phyloP scores from a whole-genome alignment of 352 stramenopile genomes.

The Globisporangium rhizosaccharum region DNA sequence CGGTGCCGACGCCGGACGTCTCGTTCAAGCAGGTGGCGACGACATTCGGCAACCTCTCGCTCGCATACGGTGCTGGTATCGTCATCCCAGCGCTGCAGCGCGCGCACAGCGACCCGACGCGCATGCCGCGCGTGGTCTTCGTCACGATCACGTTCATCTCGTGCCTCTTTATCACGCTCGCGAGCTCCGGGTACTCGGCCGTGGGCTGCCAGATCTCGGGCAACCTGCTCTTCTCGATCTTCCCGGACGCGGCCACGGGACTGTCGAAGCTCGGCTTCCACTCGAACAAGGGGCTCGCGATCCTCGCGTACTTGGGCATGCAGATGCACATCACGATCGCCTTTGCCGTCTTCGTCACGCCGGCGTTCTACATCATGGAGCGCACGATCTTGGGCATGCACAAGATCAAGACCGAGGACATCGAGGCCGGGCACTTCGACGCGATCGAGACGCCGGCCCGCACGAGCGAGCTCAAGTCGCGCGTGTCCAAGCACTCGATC shows the following conservation, averaged over 20 bases:
- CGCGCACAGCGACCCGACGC: conserved; percentile 20
- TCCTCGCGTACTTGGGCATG: conserved; percentile 19
- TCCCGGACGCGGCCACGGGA: conserved; percentile 20
- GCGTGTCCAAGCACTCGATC: conserved; percentile 6
- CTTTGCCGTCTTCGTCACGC: conserved; percentile 18
- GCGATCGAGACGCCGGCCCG: background rate
- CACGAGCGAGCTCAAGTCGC: background rate
- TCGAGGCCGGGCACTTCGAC: background rate
- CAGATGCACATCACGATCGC: conserved; percentile 26
- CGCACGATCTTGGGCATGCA: conserved; percentile 22
- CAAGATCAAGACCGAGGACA: conserved; percentile 2
- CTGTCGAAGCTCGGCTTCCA: conserved; percentile 24
- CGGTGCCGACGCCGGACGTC: conserved; percentile 13
- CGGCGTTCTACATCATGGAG: conserved; percentile 22
- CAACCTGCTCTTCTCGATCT: conserved; percentile 44
- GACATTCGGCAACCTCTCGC: conserved; percentile 24
- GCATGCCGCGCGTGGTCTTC: conserved; percentile 26
- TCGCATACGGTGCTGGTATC: conserved; percentile 24
- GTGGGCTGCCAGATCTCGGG: conserved; percentile 49
- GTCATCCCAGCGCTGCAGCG: conserved; percentile 22
- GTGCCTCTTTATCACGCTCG: conserved; percentile 16
- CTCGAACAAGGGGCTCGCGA: conserved; percentile 9
- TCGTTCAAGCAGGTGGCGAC: conserved; percentile 22
- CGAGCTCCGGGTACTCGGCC: conserved; percentile 26
- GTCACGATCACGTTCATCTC: conserved; percentile 24